Evolutionary conservation across 257 asterid species (phyloP), one percentile per base, ranked within the genome.

Genomic region (Gardenia jasminoides): DNA sequence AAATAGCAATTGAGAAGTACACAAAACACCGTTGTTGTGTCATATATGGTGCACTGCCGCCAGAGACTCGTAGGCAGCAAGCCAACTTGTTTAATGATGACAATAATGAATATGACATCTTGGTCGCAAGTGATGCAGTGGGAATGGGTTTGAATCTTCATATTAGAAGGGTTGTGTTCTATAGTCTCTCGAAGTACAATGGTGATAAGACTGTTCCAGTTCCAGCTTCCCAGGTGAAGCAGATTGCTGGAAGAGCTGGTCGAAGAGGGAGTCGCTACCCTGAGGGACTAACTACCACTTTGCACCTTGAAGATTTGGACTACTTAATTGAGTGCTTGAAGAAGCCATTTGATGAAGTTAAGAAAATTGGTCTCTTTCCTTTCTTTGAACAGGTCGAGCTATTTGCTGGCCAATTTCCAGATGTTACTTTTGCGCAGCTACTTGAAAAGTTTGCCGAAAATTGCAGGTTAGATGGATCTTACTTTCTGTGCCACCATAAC

Each of bases 141-240:
- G 99, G 99, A 68, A 95, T 95, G 99, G 99, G 98, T 76, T 92
- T 95, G 89, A 95, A 95, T 82, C 85, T 95, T 50, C 90, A 95
- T 78, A 93, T 95, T 44, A 80, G 96, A 76, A 88, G 99, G 87
- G 85, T 91, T 68, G 88, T 95, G 24, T 95, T 95, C 77, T 90
- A 85, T 74, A 92, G 75, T 80, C 91, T 93, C 46, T 79, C 90
- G 0, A 95, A 95, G 86, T 93, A 91, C 80, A 93, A 92, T 78
- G 99, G 98, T 30, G 97, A 93, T 80, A 87, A 86, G 82, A 89
- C 85, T 83, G 94, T 92, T 56, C 97, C 97, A 0, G 97, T 95
- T 68, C 87, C 97, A 36, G 92, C 98, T 4, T 90, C 99, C 6
- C 99, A 93, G 85, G 97, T 95, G 81, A 95, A 95, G 79, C 99